These are phyloP conservation scores for Metarhizium guizhouense DNA, from an alignment of 2,329 filamentous ascomycete species.

Conservation along the genomic window DNA sequence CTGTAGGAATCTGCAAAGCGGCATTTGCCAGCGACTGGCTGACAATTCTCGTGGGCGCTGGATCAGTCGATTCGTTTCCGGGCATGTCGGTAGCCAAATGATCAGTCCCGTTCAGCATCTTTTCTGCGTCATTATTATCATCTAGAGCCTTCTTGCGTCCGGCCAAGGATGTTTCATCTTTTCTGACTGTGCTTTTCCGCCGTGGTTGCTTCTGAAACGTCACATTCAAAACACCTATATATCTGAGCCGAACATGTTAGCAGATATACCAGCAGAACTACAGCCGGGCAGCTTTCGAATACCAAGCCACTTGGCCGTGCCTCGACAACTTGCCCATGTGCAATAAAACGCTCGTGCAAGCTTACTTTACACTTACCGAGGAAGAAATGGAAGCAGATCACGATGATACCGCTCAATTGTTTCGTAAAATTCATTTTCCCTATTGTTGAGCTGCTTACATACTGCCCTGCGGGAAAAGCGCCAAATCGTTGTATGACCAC, in stretches of 20 bases:
- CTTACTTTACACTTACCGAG: conserved; percentile 49
- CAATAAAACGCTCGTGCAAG: not conserved
- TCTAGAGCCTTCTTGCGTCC: conserved; percentile 29
- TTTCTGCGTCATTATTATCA: conserved; percentile 8
- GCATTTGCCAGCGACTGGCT: conserved; percentile 67
- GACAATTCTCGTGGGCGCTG: conserved; percentile 33
- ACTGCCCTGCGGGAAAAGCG: conserved; percentile 91
- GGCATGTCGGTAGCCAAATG: not conserved
- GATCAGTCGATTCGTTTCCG: conserved; percentile 10
- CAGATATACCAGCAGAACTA: not conserved
- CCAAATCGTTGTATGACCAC: conserved; percentile 92
- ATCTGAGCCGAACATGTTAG: conserved; percentile 41
- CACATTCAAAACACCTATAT: conserved; percentile 94
- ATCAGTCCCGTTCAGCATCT: conserved; percentile 4
- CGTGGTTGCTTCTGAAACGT: conserved; percentile 82
- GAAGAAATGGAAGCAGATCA: conserved; percentile 81
- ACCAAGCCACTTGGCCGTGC: not conserved
- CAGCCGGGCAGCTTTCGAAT: not conserved
- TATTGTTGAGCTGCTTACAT: conserved; percentile 96
- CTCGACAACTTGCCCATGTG: not conserved
- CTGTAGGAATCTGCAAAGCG: conserved; percentile 66
- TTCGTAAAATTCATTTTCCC: conserved; percentile 98
- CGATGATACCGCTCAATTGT: conserved; percentile 87
- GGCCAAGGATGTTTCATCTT: conserved; percentile 31
- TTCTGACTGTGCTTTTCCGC: conserved; percentile 46